A percentile compares a stretch with the other conserved stretches of the same genome.
Evolutionary conservation across 225 moss, liverwort and hornwort genomes (phyloP).

Genomic region (Pseudisothecium myosuroides): DNA sequence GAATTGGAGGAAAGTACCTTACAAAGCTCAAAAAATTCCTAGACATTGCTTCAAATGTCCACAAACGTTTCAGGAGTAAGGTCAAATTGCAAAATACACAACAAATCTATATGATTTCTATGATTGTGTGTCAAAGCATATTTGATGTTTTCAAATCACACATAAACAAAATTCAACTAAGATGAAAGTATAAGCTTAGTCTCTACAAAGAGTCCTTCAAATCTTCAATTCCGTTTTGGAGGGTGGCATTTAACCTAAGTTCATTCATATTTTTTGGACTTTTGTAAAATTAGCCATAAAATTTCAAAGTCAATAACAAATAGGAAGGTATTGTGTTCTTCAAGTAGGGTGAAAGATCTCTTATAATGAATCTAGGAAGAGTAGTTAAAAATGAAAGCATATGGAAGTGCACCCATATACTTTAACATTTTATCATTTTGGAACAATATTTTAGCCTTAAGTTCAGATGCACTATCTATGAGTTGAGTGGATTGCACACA

Average conservation of each 20-base stretch:
- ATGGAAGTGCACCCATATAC: not conserved
- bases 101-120: too few relatives aligned
- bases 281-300: not conserved
- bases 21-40: too few relatives aligned
- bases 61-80: too few relatives aligned
- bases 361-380: too few relatives aligned
- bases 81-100: too few relatives aligned
- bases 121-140: too few relatives aligned
- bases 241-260: too few relatives aligned
- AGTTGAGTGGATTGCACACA: not conserved
- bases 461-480: not conserved
- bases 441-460: too few relatives aligned
- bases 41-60: too few relatives aligned
- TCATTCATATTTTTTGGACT: not conserved
- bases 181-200: not conserved
- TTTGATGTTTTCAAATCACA: too few relatives aligned
- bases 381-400: not conserved
- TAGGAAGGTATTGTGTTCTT: not conserved
- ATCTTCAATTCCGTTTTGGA: not conserved
- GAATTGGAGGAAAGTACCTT: not conserved
- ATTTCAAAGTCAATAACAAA: not conserved
- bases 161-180: not conserved
- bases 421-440: not conserved
- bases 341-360: rapidly evolving
- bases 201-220: not conserved